Evolutionary conservation across 306 rosid genomes (phyloP).

Genomic region (Acacia crassicarpa): DNA sequence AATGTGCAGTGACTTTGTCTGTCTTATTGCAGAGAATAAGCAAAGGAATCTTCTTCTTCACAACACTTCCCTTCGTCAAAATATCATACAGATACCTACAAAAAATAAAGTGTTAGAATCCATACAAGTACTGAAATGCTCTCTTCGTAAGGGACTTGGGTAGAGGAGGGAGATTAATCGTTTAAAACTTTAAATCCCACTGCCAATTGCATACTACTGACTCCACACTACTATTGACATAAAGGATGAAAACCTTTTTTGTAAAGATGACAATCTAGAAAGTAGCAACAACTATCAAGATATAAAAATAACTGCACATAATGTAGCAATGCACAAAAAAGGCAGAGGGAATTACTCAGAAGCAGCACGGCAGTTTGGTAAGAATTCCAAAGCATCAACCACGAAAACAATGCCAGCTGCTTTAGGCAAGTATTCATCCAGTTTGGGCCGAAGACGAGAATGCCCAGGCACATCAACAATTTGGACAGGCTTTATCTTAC

Average conservation of each 20-base stretch:
- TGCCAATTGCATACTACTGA: not conserved
- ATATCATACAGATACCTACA: constrained; percentile 85
- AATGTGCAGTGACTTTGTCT: constrained; percentile 93
- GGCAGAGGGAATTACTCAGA: constrained; percentile 66
- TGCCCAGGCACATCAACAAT: constrained; percentile 94
- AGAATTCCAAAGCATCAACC: constrained; percentile 87
- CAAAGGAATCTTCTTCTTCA: constrained; percentile 85
- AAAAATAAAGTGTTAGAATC: constrained; percentile 25
- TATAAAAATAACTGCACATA: not conserved
- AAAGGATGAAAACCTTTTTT: not conserved
- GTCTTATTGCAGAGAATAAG: constrained; percentile 92
- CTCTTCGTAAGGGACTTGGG: not conserved
- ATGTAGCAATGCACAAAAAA: not conserved
- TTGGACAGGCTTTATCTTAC: constrained; percentile 77
- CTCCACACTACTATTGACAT: not conserved
- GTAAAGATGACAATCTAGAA: constrained; percentile 8
- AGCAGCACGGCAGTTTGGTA: constrained; percentile 81
- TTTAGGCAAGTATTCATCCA: constrained; percentile 84
- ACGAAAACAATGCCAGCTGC: constrained; percentile 84
- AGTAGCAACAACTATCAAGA: not conserved
- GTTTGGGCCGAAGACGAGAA: constrained; percentile 88
- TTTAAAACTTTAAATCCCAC: constrained; percentile 18
- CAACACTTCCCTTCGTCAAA: constrained; percentile 83
- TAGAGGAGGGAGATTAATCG: not conserved
- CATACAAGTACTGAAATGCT: not conserved